phyloP scores from a whole-genome alignment of 1,284 basidiomycete genomes.

The Cystobasidium slooffiae region DNA sequence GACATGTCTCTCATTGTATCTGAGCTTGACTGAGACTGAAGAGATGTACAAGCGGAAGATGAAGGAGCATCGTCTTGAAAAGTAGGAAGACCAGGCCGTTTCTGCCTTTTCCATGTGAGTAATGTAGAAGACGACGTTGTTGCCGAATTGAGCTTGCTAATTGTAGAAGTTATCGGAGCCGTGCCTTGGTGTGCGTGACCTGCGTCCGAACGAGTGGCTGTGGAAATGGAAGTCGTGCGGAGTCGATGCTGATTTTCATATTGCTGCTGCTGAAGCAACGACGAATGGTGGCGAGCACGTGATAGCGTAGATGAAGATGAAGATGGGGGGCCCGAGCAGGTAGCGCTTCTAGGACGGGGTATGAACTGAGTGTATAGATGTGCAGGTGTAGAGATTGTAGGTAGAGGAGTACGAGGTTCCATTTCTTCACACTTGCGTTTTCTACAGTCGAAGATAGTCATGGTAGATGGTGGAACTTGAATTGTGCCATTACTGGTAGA shows the following conservation, averaged over 20 bases:
- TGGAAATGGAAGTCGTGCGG: not conserved
- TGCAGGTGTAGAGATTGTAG: slow-evolving; percentile 3
- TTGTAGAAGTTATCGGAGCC: too few species aligned
- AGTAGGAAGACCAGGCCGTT: too few species aligned
- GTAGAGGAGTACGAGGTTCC: slow-evolving; percentile 6
- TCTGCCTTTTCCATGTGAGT: too few species aligned
- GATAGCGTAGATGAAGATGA: not conserved
- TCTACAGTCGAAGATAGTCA: not conserved
- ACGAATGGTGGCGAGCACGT: not conserved
- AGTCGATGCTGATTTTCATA: not conserved
- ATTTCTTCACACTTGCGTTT: slow-evolving; percentile 25
- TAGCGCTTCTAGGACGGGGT: slow-evolving; percentile 15
- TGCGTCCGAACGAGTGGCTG: slow-evolving; percentile 2
- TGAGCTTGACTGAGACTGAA: not conserved
- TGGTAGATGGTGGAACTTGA: not conserved
- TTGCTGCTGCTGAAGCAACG: too few species aligned
- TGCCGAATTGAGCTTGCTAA: not conserved
- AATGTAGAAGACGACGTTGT: not conserved
- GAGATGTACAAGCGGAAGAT: too few species aligned
- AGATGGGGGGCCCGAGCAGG: not conserved
- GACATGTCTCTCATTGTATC: not conserved
- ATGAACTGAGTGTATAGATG: not conserved
- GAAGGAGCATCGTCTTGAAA: too few species aligned
- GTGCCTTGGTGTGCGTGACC: not conserved
- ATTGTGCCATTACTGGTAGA: not conserved